These are phyloP conservation scores for Aspergillus coremiiformis DNA, from an alignment of 495 filamentous ascomycete genomes.

Conservation along the genomic window DNA sequence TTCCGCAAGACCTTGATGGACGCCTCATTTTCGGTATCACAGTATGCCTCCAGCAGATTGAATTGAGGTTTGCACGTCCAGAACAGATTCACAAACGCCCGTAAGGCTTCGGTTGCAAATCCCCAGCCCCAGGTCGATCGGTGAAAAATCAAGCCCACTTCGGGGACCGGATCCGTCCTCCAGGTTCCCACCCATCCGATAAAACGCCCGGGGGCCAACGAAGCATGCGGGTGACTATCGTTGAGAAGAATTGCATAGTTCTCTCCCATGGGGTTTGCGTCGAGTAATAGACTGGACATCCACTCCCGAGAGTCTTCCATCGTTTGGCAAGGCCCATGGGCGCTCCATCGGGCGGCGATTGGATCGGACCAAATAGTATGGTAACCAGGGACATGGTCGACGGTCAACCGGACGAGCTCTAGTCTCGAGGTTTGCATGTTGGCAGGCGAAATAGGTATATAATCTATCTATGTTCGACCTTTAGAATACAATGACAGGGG, in stretches of 20 bases:
- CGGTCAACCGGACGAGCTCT: constrained; percentile 9
- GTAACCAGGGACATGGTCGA: constrained; percentile 13
- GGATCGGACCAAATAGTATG: constrained; percentile 19
- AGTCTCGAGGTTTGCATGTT: constrained; percentile 15
- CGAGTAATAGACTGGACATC: constrained; percentile 12
- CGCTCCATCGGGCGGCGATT: constrained; percentile 16
- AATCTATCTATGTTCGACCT: no score
- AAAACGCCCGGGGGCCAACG: neutral
- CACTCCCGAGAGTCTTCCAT: constrained; percentile 13
- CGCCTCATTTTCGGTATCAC: constrained; percentile 15
- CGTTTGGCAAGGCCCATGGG: constrained; percentile 13
- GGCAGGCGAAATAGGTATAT: no score
- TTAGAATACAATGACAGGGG: no score
- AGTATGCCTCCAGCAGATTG: constrained; percentile 11
- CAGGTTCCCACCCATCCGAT: constrained; percentile 3
- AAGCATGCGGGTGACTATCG: neutral
- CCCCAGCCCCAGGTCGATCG: constrained; percentile 24
- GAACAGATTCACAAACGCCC: constrained; percentile 18
- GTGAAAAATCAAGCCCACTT: constrained; percentile 26
- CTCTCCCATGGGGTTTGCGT: constrained; percentile 12
- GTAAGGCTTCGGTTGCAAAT: constrained; percentile 26
- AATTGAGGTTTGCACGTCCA: constrained; percentile 20
- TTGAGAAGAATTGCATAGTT: constrained; percentile 15
- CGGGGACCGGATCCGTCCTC: constrained; percentile 10
- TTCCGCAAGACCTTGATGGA: constrained; percentile 17